Evolutionary conservation across 2,329 filamentous ascomycete genomes (phyloP).

Genomic region (Trichoderma semiorbis): DNA sequence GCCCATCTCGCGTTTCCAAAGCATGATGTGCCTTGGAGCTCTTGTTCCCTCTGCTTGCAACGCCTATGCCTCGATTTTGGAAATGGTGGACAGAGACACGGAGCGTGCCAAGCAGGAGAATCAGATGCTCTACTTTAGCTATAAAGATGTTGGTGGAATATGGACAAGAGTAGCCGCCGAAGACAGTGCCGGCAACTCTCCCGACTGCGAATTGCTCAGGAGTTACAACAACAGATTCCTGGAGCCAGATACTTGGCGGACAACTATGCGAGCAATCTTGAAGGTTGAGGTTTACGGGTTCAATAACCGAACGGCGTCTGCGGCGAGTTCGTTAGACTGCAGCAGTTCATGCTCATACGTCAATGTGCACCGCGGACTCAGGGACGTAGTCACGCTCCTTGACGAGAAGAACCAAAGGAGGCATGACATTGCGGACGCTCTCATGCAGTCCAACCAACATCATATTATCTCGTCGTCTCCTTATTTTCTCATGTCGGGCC

Average conservation of each 20-base stretch:
- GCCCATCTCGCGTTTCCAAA: conserved; percentile 53
- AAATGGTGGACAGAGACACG: conserved; percentile 52
- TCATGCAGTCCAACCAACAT: conserved; percentile 43
- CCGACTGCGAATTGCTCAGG: conserved; percentile 17
- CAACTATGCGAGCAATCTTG: conserved; percentile 51
- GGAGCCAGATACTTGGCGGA: conserved; percentile 53
- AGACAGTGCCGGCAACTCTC: conserved; percentile 25
- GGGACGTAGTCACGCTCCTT: conserved; percentile 51
- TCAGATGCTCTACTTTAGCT: conserved; percentile 42
- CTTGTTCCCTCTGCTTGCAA: conserved; percentile 56
- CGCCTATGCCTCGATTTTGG: conserved; percentile 54
- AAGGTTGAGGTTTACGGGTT: conserved; percentile 57
- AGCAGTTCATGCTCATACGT: conserved; percentile 17
- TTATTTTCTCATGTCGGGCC: conserved; percentile 25
- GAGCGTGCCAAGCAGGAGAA: conserved; percentile 41
- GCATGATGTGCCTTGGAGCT: conserved; percentile 55
- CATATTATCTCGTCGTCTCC: conserved; percentile 26
- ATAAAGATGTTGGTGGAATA: conserved; percentile 47
- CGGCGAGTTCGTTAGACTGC: conserved; percentile 10
- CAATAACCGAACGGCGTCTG: conserved; percentile 12
- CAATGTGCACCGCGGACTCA: conserved; percentile 46
- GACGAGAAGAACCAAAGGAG: conserved; percentile 48
- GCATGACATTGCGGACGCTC: conserved; percentile 48
- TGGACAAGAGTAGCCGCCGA: conserved; percentile 38
- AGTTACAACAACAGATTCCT: conserved; percentile 44